Evolutionary conservation across 1,284 basidiomycete species (phyloP), one percentile per base, ranked within the genome.

Genomic region (Moesziomyces sp.): DNA sequence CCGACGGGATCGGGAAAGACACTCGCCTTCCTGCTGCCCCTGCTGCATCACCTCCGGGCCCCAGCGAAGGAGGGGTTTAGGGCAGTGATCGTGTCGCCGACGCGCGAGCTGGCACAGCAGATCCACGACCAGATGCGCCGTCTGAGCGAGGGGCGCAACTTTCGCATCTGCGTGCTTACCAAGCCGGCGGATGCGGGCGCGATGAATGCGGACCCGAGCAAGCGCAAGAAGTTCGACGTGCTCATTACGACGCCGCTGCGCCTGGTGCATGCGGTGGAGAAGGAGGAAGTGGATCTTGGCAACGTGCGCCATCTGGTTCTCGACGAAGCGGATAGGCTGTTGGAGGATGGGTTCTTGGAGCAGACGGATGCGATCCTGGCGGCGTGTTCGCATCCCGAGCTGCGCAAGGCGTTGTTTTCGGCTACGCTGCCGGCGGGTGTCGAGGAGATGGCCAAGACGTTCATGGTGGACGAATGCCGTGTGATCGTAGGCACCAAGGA

Each of bases 381-480:
- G 4, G 89, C 92, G n/a, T 97, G 94, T 82, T 89, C 90, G 0
- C 87, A 91, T 82, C 85, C 89, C 0, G 80, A 87, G 1, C 78
- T 94, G 0, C 93, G 94, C 82, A 98, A 95, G 80, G 92, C 92
- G 1, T 90, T 97, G 35, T 93, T 98, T 84, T 95, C 93, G 68
- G 96, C 96, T 0, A 99, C 96, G 0, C 89, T 99, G 52, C 96
- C 95, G 14, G 90, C 93, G 6, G 90, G 90, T 11, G 91, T 90
- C 0, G 96, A 99, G 85, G 91, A 91, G 81, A 86, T 95, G 42
- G 93, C 93, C 0, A 90, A 93, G 88, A 88, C 88, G 19, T 92
- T 95, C 87, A 88, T 98, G 54, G 56, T 77, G 3, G 75, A 83
- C 56, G 78, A 80, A 43, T 76, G 76, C 42, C 79, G 81, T 19